Conservation (phyloP, 75 land plant genomes). For the Picea sitchensis region DNA sequence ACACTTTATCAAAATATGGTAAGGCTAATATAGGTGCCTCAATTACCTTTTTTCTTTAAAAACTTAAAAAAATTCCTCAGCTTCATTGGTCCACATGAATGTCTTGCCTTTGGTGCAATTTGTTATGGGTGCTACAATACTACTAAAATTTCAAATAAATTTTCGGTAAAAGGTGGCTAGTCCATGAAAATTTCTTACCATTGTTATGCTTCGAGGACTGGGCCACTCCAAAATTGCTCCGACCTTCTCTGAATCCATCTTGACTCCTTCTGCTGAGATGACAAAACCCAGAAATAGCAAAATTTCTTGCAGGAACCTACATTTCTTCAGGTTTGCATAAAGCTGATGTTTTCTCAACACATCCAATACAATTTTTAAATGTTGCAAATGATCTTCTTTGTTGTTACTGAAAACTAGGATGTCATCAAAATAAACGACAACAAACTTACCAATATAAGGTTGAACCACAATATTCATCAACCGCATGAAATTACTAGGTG, state of each 20-base stretch:
- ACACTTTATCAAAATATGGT: constrained; percentile 3
- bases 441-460: neutral
- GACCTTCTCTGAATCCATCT: neutral
- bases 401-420: neutral
- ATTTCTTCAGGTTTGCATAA: neutral
- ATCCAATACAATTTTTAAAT: neutral
- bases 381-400: neutral
- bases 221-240: constrained; percentile 1
- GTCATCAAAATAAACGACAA: neutral
- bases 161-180: neutral
- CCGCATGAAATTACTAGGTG: neutral
- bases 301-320: neutral
- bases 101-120: constrained; percentile 1
- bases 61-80: neutral
- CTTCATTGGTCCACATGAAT: neutral
- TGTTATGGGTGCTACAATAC: constrained; percentile 7
- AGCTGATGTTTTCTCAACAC: neutral
- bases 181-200: neutral
- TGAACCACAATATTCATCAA: neutral
- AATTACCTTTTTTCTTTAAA: neutral
- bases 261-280: neutral
- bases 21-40: neutral
- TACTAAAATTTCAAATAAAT: neutral
- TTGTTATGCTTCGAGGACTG: neutral
- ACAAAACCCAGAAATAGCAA: neutral